A percentile compares a stretch with the other conserved stretches of the same genome.
Evolutionary conservation across 2,329 filamentous ascomycete genomes (phyloP).

Genomic region (Sarocladium oryzae): DNA sequence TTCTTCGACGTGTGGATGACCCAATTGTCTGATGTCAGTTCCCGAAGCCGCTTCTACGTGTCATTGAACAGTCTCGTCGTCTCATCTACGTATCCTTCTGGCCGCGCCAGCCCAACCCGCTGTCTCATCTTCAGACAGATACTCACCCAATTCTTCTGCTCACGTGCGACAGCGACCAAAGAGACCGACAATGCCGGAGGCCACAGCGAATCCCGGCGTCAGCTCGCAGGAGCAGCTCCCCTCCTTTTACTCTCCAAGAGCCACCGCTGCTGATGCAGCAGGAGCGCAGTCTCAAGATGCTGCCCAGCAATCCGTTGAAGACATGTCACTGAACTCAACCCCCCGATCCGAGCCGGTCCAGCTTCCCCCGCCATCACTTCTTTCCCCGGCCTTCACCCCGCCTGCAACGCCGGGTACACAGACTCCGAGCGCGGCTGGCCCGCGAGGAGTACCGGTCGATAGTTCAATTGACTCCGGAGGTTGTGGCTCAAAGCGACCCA

Average conservation of each 20-base stretch:
- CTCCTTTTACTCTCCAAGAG: slow-evolving; percentile 32
- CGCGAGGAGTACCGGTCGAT: slow-evolving; percentile 53
- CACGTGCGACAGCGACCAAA: background rate
- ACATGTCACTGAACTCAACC: slow-evolving; percentile 25
- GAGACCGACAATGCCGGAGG: slow-evolving; percentile 9
- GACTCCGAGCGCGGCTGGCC: slow-evolving; percentile 39
- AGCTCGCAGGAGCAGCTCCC: slow-evolving; percentile 21
- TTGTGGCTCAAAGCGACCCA: slow-evolving; percentile 59
- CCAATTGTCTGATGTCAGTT: background rate
- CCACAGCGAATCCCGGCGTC: background rate
- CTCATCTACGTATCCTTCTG: background rate
- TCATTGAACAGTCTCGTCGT: background rate
- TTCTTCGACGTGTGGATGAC: background rate
- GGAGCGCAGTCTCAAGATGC: slow-evolving; percentile 10
- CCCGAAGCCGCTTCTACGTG: background rate
- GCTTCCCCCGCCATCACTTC: slow-evolving; percentile 57
- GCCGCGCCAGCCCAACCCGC: too few species aligned
- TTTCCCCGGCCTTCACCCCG: slow-evolving; percentile 81
- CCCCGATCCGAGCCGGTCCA: slow-evolving; percentile 13
- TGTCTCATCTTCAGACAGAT: too few species aligned
- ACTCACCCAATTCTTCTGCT: background rate
- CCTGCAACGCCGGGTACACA: slow-evolving; percentile 56
- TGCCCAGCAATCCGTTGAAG: slow-evolving; percentile 22
- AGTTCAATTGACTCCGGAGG: slow-evolving; percentile 51
- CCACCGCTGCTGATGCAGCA: slow-evolving; percentile 15